Evolutionary conservation across 2,329 filamentous ascomycete genomes (phyloP), one percentile per base, ranked within the genome.

Genomic region (Zymoseptoria crescenta): DNA sequence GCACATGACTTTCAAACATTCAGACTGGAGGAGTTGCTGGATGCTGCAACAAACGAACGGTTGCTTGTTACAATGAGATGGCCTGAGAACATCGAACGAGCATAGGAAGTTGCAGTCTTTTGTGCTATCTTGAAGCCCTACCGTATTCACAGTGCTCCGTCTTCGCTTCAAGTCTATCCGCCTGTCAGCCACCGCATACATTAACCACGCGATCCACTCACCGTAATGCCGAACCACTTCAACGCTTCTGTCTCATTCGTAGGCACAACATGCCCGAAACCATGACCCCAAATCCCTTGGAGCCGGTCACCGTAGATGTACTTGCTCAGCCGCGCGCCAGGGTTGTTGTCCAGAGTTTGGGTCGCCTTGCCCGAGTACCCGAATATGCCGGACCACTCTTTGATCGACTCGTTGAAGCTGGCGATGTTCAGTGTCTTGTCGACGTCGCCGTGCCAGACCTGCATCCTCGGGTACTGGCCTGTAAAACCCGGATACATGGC

Each of bases 381-480:
- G 56, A 80, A 77, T 1, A 83, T 76, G 19, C 74, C 77, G 0
- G 79, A 76, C 80, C 80, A 83, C 72, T 82, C 75, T 74, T 83
- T 82, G 67, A 82, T 78, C 55, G 79, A 79, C 73, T 85, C 83
- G 48, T 45, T 3, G 5, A 45, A 45, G 35, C 10, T 45, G 35
- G 35, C 81, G 70, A 66, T 83, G 55, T 74, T 73, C 8, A 85
- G 73, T 0, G 77, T 82, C 9, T 69, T 70, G 13, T 85, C 82
- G 2, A 68, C 70, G 45, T 76, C 78, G 49, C 82, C 82, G 67
- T 85, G 82, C 73, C 80, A 84, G 67, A 84, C 77, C 68, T 82
- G 80, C 77, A 85, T 81, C 57, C 75, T 77, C 1, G 83, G 35
- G 4, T 45, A 45, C 10, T 45, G 82, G 1, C 81, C 81, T 16